These are phyloP conservation scores for Lactuca sativa DNA, from an alignment of 129 eudicot species.

Conservation along the genomic window DNA sequence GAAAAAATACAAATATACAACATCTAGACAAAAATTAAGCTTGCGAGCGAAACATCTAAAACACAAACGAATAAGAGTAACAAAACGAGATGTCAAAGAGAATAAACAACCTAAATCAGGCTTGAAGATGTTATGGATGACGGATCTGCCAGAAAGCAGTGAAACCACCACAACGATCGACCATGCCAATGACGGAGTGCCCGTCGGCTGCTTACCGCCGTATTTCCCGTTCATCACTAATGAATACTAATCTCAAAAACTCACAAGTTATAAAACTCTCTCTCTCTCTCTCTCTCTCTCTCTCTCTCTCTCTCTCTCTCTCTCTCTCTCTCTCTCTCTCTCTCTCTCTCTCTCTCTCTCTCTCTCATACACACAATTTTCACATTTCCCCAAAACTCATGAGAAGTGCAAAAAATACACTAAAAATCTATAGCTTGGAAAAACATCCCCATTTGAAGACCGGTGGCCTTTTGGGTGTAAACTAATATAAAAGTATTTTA, in stretches of 20 bases:
- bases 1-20: neutral
- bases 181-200: conserved; percentile 75
- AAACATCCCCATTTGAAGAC: neutral
- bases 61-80: conserved; percentile 13
- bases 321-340: too few species aligned
- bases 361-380: too few species aligned
- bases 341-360: too few species aligned
- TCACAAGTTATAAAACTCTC: neutral
- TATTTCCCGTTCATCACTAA: conserved; percentile 49
- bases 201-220: conserved; percentile 61
- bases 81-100: neutral
- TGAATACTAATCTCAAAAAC: conserved; percentile 3
- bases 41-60: neutral
- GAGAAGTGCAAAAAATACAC: neutral
- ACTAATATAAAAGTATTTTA: too few species aligned
- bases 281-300: too few species aligned
- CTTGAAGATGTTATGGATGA: conserved; percentile 69
- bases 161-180: conserved; percentile 63
- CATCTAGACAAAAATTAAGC: neutral
- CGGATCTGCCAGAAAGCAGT: conserved; percentile 64
- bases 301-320: too few species aligned
- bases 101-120: conserved; percentile 53
- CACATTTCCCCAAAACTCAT: too few species aligned
- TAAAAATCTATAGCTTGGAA: neutral
- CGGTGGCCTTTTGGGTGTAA: too few species aligned